phyloP scores from a whole-genome alignment of 805 yeast species.

The Myxozyma sirexii region DNA sequence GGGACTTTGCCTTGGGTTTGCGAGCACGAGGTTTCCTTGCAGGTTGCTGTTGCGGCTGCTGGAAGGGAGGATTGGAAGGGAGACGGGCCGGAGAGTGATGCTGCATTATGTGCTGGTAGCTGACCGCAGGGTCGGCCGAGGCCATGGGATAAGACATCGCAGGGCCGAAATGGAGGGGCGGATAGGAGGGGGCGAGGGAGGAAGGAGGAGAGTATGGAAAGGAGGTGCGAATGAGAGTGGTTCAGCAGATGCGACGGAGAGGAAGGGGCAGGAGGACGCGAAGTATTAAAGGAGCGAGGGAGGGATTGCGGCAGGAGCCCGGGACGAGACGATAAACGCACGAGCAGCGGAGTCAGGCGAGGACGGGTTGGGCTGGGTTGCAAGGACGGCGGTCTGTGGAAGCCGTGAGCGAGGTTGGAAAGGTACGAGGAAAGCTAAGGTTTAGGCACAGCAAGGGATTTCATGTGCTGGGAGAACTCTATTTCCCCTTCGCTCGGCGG shows the following conservation, averaged over 20 bases:
- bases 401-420: no score
- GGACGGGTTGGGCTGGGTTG: not conserved
- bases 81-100: not conserved
- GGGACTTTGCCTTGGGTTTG: not conserved
- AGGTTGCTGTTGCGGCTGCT: not conserved
- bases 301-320: not conserved
- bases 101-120: not conserved
- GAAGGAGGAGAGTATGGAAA: constrained; percentile 9
- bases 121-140: not conserved
- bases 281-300: not conserved
- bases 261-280: not conserved
- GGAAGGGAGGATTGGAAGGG: not conserved
- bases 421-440: not conserved
- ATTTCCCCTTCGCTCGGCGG: not conserved
- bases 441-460: constrained; percentile 4
- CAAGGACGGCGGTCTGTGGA: no score
- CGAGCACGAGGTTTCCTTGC: constrained; percentile 14
- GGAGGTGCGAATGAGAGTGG: not conserved
- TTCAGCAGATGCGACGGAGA: not conserved
- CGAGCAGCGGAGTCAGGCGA: not conserved
- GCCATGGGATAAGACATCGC: not conserved
- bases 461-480: not conserved
- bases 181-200: constrained; percentile 1
- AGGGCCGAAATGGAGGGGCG: not conserved
- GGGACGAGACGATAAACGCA: not conserved